Evolutionary conservation across 208 protist species (phyloP), one percentile per base, ranked within the genome.

Genomic region (Trichomonas tenax): DNA sequence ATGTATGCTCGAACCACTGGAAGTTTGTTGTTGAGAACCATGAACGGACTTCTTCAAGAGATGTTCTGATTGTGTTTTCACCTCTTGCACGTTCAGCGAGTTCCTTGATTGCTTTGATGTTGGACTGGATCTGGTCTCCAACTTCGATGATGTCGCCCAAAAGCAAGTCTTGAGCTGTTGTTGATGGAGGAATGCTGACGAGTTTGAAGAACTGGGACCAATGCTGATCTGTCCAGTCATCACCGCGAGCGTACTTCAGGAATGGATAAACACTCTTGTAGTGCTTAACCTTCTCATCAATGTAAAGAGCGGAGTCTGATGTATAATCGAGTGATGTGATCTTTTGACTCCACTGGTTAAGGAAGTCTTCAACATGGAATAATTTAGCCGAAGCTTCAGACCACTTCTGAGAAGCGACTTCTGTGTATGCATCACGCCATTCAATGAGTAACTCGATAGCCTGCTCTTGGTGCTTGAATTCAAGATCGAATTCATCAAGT

Each of bases 31-130:
- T 97, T 23, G 97, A 98, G 40, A 98, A 98, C 98, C 98, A 99
- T 36, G 97, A 51, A 45, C 46, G n/a, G 11, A 99, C 97, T 96
- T 99, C 99, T 89, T 98, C 98, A 36, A 99, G 96, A 0, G 98
- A 98, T 97, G 99, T 98, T 89, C 98, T 98, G 88, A 99, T 98
- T 51, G 98, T 98, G 31, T 99, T 98, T 97, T 99, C 99, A n/a
- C 98, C 98, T 93, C 98, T 97, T 49, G 99, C 99, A 36, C 98
- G 98, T 82, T 97, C 97, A 96, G 98, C 98, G 46, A 99, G 97
- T 95, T 98, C 98, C 96, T 99, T 99, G 58, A 99, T 96, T 26
- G 40, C 15, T 51, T 93, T 93, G 14, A 93, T 48, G 46, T 93
- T 93, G 0, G 44, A 51, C 46, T 93, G 86, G 17, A 93, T 23